Conservation (phyloP, 2,329 filamentous ascomycete species). For the Parastagonospora avenae region DNA sequence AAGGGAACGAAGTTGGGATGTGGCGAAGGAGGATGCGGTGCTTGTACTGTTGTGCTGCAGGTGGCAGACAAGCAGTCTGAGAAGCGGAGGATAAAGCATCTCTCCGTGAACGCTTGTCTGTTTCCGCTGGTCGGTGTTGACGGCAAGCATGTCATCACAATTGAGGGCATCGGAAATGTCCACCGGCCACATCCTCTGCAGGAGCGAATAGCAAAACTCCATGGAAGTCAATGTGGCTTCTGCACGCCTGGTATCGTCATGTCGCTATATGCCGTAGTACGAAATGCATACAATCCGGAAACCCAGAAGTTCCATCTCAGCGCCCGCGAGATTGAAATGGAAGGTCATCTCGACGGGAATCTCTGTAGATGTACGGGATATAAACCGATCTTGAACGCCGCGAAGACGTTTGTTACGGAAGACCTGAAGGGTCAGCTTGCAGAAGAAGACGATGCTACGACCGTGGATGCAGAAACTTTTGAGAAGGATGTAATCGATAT, state of each 20-base stretch:
- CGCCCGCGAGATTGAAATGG: conserved; percentile 44
- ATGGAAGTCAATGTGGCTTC: conserved; percentile 92
- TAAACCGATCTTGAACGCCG: conserved; percentile 87
- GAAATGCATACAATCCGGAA: conserved; percentile 62
- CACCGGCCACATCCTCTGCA: conserved; percentile 85
- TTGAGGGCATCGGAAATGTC: conserved; percentile 89
- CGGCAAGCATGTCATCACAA: conserved; percentile 95
- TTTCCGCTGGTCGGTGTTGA: conserved; percentile 90
- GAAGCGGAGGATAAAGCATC: conserved; percentile 89
- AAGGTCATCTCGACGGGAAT: conserved; percentile 80
- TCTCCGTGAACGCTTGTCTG: conserved; percentile 91
- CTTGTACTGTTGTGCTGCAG: conserved; percentile 77
- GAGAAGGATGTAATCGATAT: conserved; percentile 35
- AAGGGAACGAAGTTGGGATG: conserved; percentile 96
- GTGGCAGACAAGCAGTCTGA: conserved; percentile 65
- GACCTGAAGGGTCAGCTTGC: conserved; percentile 53
- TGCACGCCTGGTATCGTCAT: conserved; percentile 98
- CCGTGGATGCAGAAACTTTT: conserved; percentile 45
- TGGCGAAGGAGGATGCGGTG: conserved; percentile 92
- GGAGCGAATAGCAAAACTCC: conserved; percentile 85
- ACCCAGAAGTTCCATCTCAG: conserved; percentile 42
- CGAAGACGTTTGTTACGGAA: conserved; percentile 78
- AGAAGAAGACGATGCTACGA: conserved; percentile 56
- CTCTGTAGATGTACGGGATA: conserved; percentile 94
- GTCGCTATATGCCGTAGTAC: conserved; percentile 82